These are phyloP conservation scores for Alternaria gansuensis DNA, from an alignment of 2,329 filamentous ascomycete genomes.

Conservation along the genomic window DNA sequence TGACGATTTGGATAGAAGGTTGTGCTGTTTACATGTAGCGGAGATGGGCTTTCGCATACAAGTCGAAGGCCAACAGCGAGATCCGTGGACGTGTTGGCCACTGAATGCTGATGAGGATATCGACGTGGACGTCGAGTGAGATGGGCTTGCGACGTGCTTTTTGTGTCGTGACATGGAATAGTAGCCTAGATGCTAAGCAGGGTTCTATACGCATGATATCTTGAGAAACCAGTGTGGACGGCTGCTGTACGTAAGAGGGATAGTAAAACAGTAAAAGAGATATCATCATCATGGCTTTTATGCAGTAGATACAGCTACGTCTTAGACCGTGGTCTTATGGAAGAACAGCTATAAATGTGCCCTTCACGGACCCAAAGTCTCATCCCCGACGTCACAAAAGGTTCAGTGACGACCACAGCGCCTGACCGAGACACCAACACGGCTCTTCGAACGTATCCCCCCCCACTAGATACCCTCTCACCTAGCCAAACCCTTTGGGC, in stretches of 20 bases:
- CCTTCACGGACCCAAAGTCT: neutral
- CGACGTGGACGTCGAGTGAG: neutral
- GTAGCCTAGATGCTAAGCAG: no score
- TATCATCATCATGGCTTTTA: neutral
- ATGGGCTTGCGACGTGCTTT: neutral
- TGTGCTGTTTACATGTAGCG: neutral
- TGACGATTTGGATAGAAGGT: neutral
- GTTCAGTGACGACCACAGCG: neutral
- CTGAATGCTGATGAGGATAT: neutral
- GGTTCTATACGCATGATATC: no score
- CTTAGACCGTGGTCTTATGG: neutral
- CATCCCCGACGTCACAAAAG: neutral
- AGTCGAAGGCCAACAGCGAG: neutral
- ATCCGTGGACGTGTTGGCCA: neutral
- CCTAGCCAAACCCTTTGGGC: conserved; percentile 62
- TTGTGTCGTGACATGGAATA: no score
- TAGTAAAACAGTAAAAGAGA: neutral
- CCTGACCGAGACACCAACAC: neutral
- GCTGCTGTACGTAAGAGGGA: neutral
- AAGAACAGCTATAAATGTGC: neutral
- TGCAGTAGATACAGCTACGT: neutral
- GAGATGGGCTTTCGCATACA: neutral
- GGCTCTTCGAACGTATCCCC: no score
- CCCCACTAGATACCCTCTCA: conserved; percentile 9
- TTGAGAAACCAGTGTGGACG: no score